Percentiles rank a stretch among this genome's conserved stretches.
Evolutionary conservation across 306 rosid genomes (phyloP).

Genomic region (Astragalus glycyphyllos): DNA sequence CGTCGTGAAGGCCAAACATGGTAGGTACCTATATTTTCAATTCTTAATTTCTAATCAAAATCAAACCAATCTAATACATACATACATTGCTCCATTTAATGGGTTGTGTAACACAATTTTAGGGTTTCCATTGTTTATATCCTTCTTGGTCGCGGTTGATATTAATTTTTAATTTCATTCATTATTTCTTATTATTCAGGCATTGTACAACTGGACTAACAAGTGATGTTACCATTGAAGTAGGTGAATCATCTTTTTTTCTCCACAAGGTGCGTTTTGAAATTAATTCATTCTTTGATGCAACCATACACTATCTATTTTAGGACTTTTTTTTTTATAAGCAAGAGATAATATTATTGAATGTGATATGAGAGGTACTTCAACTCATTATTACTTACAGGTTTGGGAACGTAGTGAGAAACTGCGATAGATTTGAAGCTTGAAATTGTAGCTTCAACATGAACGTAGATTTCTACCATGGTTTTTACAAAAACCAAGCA

Average conservation of each 20-base stretch:
- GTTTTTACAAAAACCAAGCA: no score
- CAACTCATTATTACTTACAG: no score
- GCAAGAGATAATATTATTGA: no score
- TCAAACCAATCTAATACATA: neutral
- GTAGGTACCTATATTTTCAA: conserved; percentile 45
- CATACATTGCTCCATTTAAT: no score
- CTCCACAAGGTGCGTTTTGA: conserved; percentile 77
- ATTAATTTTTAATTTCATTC: neutral
- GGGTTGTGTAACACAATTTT: no score
- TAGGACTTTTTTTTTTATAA: neutral
- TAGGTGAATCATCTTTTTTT: conserved; percentile 71
- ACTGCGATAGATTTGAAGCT: no score
- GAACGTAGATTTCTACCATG: no score
- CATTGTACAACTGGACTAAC: conserved; percentile 77
- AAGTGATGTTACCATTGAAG: conserved; percentile 71
- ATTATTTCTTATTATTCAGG: conserved; percentile 48
- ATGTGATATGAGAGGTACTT: no score
- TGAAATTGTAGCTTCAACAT: no score
- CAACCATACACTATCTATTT: neutral
- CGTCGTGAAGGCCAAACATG: conserved; percentile 75
- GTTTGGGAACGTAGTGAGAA: no score
- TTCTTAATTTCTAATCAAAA: neutral
- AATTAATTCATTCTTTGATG: conserved; percentile 7
- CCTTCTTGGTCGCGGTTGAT: no score
- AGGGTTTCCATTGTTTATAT: neutral